Base-by-base conservation (phyloP, 306 rosid genomes). In the Dryas drummondii region DNA sequence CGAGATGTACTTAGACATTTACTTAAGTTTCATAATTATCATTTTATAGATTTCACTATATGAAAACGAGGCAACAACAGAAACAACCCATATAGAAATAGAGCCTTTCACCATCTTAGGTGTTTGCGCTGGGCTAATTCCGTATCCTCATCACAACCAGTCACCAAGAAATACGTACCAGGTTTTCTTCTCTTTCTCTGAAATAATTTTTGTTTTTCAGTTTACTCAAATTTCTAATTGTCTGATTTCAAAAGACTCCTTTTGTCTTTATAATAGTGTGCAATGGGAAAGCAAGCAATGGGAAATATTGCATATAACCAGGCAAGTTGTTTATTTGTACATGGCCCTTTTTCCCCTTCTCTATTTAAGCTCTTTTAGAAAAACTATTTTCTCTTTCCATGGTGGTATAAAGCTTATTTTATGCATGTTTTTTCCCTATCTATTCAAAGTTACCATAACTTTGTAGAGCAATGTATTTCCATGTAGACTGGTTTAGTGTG, bases 221-320 rank as follows among this genome's bases (percentile, higher is more conserved):
- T 59, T 60, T 57, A 50, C 32, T 17, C 19, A 19, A 66, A 48
- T 68, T 13, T 72, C 69, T 14, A 22, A 51, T 17, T 76, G 14
- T 26, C 61, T 78, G 60, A 47, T 17, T n/a, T 66, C 73, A 79
- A 74, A 79, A 27, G 53, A 49, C 57, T 72, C 52, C 10, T 76
- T 57, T 82, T 69, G 44, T 32, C 37, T 73, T 44, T 69, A 41
- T 55, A 58, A 78, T 64, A 93, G 97, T 94, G 98, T 75, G 97
- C 97, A 12, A 94, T 91, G 98, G 98, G 98, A 78, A 94, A 94
- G 82, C 98, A 94, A 87, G 98, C 98, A 27, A 94, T 94, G 98
- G 98, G 98, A 75, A 94, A 91, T 78, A 88, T 94, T 73, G 97
- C 98, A 65, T 91, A 75, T 81, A 94, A 94, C 82, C 98, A 91